Base-by-base conservation (phyloP, 2,329 filamentous ascomycete species). In the Colletotrichum brevisporum region DNA sequence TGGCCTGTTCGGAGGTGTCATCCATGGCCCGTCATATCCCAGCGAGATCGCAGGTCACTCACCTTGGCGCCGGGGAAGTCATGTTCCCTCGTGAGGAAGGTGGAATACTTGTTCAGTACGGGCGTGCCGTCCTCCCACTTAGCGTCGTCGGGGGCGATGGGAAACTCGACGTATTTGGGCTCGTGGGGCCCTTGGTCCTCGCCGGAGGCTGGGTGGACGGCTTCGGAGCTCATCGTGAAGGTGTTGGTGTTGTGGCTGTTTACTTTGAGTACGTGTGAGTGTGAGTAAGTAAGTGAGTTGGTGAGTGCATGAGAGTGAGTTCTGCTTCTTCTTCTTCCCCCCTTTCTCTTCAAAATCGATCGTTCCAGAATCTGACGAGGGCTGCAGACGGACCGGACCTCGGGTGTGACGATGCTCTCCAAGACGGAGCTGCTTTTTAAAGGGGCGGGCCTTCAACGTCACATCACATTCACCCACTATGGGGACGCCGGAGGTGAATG, bases 1-100 rank as follows among this genome's bases (percentile, higher is more conserved):
- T 98, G 47, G 95, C 94, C 92, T 95, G 24, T 5, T 3, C n/a
- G 13, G 2, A 18, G 3, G 21, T 50, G 47, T 50, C 8, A 50
- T 18, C 6, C 47, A 21, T 24, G n/a, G 16, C 6, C 16, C 16
- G 10, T 3, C 45, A 6, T 16, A 18, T 16, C 4, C 16, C 12
- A 4, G 16, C 18, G 45, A 4, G 45, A 47, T 61, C 18, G 31
- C 9, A 15, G 13, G 21, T 9, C 10, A n/a, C 58, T 27, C 24
- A 53, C 62, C 62, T 64, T 64, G 4, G 62, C 62, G 4, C 62
- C 62, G 4, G 62, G 62, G 5, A 51, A 64, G 15, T 64, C 62
- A 59, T 64, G 62, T 5, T 64, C 62, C 13, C 62, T 39, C 13
- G 62, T 64, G 3, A 64, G 54, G 3, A 64, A 59, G 0, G 54